Evolutionary conservation across 176 grass and related monocot genomes (phyloP).

Genomic region (Secale cereale): DNA sequence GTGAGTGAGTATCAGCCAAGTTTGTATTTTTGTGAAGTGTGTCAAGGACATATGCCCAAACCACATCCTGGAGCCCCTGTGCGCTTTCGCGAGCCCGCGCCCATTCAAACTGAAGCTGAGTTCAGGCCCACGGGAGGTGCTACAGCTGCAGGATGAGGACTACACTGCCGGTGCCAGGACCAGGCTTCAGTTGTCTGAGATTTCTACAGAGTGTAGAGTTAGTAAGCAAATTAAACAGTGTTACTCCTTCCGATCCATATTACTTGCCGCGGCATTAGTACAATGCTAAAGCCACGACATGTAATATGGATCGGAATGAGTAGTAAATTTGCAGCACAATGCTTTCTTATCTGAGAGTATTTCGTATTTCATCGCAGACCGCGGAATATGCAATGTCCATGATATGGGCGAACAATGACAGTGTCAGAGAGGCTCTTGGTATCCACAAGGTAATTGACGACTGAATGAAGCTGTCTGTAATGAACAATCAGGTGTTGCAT

Average conservation of each 20-base stretch:
- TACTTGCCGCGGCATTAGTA: no score
- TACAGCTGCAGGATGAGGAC: constrained; percentile 24
- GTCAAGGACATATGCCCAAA: constrained; percentile 24
- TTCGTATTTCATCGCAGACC: constrained; percentile 16
- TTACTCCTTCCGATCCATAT: no score
- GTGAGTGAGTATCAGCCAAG: not conserved
- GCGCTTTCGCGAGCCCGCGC: constrained; percentile 29
- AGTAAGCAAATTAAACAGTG: not conserved
- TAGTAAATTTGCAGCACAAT: not conserved
- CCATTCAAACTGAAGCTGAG: not conserved
- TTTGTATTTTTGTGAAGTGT: constrained; percentile 18
- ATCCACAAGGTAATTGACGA: constrained; percentile 39
- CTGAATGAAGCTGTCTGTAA: not conserved
- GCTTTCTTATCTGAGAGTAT: not conserved
- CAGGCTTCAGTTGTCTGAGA: constrained; percentile 27
- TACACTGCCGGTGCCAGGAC: not conserved
- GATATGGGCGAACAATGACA: constrained; percentile 51
- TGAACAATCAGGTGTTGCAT: not conserved
- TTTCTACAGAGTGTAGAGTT: constrained; percentile 39
- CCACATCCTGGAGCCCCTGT: constrained; percentile 41
- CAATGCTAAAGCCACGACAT: no score
- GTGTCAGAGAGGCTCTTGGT: constrained; percentile 52
- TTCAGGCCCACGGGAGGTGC: constrained; percentile 1
- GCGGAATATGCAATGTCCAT: constrained; percentile 45
- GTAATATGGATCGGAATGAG: no score